phyloP scores from a whole-genome alignment of 768 basidiomycete genomes.

The Amanita jacksonii region DNA sequence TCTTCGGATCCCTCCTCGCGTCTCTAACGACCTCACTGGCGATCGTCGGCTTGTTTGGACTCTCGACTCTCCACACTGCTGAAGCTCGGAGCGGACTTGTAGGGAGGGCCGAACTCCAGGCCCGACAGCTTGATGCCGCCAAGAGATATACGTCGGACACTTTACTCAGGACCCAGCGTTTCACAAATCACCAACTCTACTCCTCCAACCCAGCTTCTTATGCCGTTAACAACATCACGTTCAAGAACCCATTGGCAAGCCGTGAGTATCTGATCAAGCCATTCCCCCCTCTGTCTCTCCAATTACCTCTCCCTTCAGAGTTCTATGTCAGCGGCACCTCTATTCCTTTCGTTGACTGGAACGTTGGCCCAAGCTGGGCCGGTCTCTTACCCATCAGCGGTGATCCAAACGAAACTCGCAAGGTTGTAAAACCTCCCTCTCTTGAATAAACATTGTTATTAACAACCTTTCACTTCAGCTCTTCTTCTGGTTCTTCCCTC shows the following conservation, averaged over 20 bases:
- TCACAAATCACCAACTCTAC: neutral
- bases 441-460: neutral
- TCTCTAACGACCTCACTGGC: too few species aligned
- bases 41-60: too few species aligned
- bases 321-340: slow-evolving; percentile 59
- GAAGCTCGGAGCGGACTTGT: too few species aligned
- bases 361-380: slow-evolving; percentile 69
- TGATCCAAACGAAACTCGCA: slow-evolving; percentile 49
- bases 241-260: slow-evolving; percentile 55
- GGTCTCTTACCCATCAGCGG: slow-evolving; percentile 64
- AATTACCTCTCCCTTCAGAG: slow-evolving; percentile 32
- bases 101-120: neutral
- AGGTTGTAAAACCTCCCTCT: slow-evolving; percentile 23
- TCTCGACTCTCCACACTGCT: too few species aligned
- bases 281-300: neutral
- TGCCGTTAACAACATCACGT: slow-evolving; percentile 44
- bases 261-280: slow-evolving; percentile 25
- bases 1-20: too few species aligned
- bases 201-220: too few species aligned
- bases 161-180: neutral
- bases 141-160: neutral
- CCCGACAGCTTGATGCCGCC: neutral
- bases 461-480: slow-evolving; percentile 37
- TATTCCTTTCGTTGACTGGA: slow-evolving; percentile 62
- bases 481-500: slow-evolving; percentile 82